Base-by-base conservation (phyloP, 192 early-diverging fungal species). In the Cetraspora pellucida region DNA sequence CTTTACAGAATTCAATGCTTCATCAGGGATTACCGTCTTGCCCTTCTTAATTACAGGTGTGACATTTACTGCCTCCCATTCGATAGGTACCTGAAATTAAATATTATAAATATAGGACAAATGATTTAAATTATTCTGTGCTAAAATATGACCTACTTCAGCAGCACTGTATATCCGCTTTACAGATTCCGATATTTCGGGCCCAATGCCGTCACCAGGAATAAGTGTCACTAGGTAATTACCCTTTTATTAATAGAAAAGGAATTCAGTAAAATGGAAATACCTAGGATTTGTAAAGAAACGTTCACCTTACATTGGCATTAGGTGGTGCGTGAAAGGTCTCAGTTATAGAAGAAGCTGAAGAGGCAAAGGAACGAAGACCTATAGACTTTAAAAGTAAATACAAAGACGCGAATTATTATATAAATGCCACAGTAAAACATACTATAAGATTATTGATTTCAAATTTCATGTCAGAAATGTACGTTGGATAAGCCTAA, bases 191-290 rank as follows among this genome's bases (percentile, higher is more conserved):
- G 96, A 95, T 74, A 99, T 99, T 85, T 99, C 97, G 3, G 97
- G 97, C 45, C 97, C 97, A 75, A 99, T 99, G 72, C 97, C 97
- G 83, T 98, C 97, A 72, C 97, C 97, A 19, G 97, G 96, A 77
- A 99, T 98, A 74, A 99, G 84, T 64, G 96, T 97, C 67, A 98
- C 96, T 63, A 82, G 84, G 85, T 92, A 94, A 88, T 93, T 94
- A 74, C 93, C 93, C 85, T 89, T 60, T 60, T 60, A 23, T 27
- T 10, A 27, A 60, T 10, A 60, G 27, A 60, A 27, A 7, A 60
- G 1, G 9, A 27, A 13, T 23, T 60, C 10, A 6, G 14, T n/a
- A 55, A 21, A 19, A 55, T 55, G 23, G 27, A 60, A 60, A 28
- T 30, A 27, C 23, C 13, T 10, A 44, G 2, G 2, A 44, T 43